phyloP scores from a whole-genome alignment of 352 stramenopile genomes.

The Pythium folliculosum region DNA sequence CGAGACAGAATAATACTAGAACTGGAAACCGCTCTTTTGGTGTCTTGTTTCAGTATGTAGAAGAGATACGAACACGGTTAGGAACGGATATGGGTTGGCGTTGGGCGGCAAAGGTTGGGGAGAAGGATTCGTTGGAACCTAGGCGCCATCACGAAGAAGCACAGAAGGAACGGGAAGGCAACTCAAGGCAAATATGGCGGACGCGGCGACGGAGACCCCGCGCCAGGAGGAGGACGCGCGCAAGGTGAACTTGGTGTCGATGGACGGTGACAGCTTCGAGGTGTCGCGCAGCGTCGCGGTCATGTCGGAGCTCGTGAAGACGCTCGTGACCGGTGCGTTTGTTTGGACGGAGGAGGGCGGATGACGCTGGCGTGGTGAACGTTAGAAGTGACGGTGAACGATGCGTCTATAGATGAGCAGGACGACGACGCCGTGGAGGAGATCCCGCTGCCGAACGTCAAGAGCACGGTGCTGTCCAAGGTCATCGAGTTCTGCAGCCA shows the following conservation, averaged over 20 bases:
- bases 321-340: constrained; percentile 94
- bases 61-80: constrained; percentile 2
- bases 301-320: constrained; percentile 98
- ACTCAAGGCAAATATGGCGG: constrained; percentile 45
- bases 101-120: neutral
- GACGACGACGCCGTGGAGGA: constrained; percentile 95
- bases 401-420: constrained; percentile 78
- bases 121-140: constrained; percentile 22
- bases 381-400: neutral
- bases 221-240: constrained; percentile 73
- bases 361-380: too few species aligned
- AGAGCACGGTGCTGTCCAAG: constrained; percentile 95
- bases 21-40: neutral
- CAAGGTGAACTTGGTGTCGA: constrained; percentile 88
- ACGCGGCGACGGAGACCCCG: constrained; percentile 46
- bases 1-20: constrained; percentile 14
- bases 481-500: constrained; percentile 96
- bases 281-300: constrained; percentile 92
- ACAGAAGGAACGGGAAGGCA: neutral
- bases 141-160: neutral
- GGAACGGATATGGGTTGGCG: constrained; percentile 13
- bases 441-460: constrained; percentile 98
- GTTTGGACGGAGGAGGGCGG: too few species aligned
- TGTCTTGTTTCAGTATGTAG: neutral
- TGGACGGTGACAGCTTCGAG: constrained; percentile 97